These are phyloP conservation scores for Russula vinacea DNA, from an alignment of 768 basidiomycete species.

Conservation along the genomic window DNA sequence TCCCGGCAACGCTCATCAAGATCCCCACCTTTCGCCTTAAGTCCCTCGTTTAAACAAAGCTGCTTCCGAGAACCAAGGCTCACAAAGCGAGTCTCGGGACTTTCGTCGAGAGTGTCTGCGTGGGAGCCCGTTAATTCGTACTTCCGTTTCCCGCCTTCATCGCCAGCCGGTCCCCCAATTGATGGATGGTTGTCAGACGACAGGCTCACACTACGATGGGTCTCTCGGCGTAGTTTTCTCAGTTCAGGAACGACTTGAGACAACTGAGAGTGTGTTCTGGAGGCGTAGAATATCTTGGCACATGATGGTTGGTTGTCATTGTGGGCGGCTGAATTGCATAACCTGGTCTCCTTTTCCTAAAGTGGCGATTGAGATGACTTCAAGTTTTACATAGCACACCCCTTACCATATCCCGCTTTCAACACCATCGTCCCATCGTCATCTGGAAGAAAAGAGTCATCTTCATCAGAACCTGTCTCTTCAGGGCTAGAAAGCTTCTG, in stretches of 20 bases:
- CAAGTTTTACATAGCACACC: not conserved
- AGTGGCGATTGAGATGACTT: not conserved
- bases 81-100: conserved; percentile 55
- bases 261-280: conserved; percentile 93
- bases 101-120: conserved; percentile 30
- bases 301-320: conserved; percentile 56
- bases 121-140: conserved; percentile 15
- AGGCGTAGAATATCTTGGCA: conserved; percentile 89
- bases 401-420: conserved; percentile 6
- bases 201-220: not conserved
- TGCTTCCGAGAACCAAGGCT: conserved; percentile 88
- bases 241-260: conserved; percentile 88
- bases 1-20: conserved; percentile 88
- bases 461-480: conserved; percentile 28
- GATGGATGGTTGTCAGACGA: not conserved
- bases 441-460: conserved; percentile 21
- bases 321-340: conserved; percentile 17
- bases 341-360: conserved; percentile 8
- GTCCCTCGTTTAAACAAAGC: conserved; percentile 84
- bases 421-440: conserved; percentile 12
- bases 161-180: not conserved
- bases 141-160: conserved; percentile 16
- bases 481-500: conserved; percentile 10
- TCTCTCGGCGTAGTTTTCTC: conserved; percentile 57
- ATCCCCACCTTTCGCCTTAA: conserved; percentile 60